Percentiles rank a stretch among this genome's conserved stretches.
Evolutionary conservation across 208 protist species (phyloP).

Genomic region (Wallacemonas collosoma): DNA sequence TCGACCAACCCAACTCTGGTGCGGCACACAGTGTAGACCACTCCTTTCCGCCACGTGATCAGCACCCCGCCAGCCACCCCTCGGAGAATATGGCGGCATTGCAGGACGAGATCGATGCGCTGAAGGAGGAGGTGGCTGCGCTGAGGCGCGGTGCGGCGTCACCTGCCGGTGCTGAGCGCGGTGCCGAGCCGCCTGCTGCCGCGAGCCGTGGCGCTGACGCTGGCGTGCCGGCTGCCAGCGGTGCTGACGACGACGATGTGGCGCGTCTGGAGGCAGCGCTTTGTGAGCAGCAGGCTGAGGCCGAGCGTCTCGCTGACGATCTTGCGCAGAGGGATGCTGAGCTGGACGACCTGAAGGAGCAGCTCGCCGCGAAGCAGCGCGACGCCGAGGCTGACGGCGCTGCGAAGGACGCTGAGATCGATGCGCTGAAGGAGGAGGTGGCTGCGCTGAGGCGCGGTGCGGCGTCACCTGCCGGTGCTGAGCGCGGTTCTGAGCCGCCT

Average conservation of each 20-base stretch:
- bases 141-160: neutral
- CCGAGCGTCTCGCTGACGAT: too few relatives aligned
- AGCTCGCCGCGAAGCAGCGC: neutral
- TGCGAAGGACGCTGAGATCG: constrained; percentile 11
- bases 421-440: neutral
- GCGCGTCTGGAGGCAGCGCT: neutral
- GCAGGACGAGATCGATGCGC: neutral
- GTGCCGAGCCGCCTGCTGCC: neutral
- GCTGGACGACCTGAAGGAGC: neutral
- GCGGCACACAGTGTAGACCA: too few relatives aligned
- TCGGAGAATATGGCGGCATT: too few relatives aligned
- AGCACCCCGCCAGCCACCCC: too few relatives aligned
- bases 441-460: constrained; percentile 10
- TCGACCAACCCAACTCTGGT: too few relatives aligned
- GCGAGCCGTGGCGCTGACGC: neutral
- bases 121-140: neutral
- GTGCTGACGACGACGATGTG: neutral
- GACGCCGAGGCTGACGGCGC: constrained; percentile 2
- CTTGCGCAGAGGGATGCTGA: too few relatives aligned
- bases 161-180: neutral
- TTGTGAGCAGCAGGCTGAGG: too few relatives aligned
- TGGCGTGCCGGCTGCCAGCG: too few relatives aligned
- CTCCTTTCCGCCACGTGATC: too few relatives aligned
- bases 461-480: neutral
- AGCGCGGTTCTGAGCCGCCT: neutral